Evolutionary conservation across 2,329 filamentous ascomycete species (phyloP).

Genomic region (Xylaria sp.): DNA sequence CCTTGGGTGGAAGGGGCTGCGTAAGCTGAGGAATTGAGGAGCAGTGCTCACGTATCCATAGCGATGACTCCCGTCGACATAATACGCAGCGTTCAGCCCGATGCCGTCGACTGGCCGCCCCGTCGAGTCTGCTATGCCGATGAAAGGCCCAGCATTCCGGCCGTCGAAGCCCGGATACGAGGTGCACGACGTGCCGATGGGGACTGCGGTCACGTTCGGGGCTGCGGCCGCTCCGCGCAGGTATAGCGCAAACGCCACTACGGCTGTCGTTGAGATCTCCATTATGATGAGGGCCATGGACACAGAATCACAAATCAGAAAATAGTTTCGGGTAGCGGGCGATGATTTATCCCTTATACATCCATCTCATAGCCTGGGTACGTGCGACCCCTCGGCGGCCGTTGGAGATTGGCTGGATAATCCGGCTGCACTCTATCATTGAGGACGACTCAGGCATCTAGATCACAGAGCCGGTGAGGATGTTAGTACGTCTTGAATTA

Average conservation of each 20-base stretch:
- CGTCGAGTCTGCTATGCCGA: constrained; percentile 35
- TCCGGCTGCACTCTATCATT: constrained; percentile 16
- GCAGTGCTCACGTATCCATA: constrained; percentile 34
- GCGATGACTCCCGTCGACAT: constrained; percentile 21
- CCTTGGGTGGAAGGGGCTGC: background rate
- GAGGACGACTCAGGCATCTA: constrained; percentile 15
- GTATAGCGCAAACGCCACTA: constrained; percentile 6
- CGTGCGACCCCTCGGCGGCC: constrained; percentile 16
- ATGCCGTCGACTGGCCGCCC: constrained; percentile 33
- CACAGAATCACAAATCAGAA: background rate
- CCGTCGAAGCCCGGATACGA: constrained; percentile 34
- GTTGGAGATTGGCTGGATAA: constrained; percentile 34
- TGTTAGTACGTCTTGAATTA: background rate
- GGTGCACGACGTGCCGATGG: constrained; percentile 30
- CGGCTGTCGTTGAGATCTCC: background rate
- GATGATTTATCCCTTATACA: constrained; percentile 9
- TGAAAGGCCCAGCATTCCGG: constrained; percentile 26
- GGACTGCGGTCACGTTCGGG: constrained; percentile 31
- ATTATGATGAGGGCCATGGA: background rate
- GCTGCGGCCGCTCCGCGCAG: constrained; percentile 2
- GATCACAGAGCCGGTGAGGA: constrained; percentile 17
- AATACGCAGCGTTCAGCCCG: constrained; percentile 31
- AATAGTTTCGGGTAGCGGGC: background rate
- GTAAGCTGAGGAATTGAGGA: background rate
- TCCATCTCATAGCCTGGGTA: constrained; percentile 11